Evolutionary conservation across 2,329 filamentous ascomycete genomes (phyloP), one percentile per base, ranked within the genome.

Genomic region (Talaromyces sp.): DNA sequence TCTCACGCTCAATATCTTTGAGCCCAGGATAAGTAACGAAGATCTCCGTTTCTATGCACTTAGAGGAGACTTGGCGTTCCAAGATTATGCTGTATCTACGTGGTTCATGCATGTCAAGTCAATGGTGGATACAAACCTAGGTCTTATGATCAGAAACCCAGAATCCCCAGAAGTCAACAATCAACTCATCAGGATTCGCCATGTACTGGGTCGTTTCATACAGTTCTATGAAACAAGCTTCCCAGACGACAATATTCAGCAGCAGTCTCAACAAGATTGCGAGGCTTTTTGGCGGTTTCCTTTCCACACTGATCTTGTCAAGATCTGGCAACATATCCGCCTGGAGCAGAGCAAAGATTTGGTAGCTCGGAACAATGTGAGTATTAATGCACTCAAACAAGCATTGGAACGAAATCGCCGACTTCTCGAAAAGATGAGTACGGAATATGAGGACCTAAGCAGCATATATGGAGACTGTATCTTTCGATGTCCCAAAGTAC

Each of bases 81-180:
- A 59, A 31, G 56, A 59, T 19, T 59, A 59, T 40, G 56, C 56
- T 11, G 38, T 59, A n/a, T 59, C 56, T n/a, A 59, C 56, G n/a
- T 59, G 56, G 56, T 59, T 59, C 13, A 59, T 59, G 56, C 56
- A 59, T 59, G 19, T 59, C 17, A 59, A 59, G 27, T 34, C 36
- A 27, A 59, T 59, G 25, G 56, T 59, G 19, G 56, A 59, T 27
- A 59, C 34, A 59, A 40, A 43, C 19, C 36, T 45, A 17, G 11
- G 19, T 17, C 36, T 59, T 43, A 43, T 59, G 22, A 31, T 40
- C 7, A 19, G 25, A n/a, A 19, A 29, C 17, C 36, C 17, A 38
- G 31, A 1, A 19, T 59, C 56, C 7, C 17, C 56, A 8, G 25
- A 59, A n/a, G 10, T 56, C n/a, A 6, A 56, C 8, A 5, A 13